These are phyloP conservation scores for Monilinia aucupariae DNA, from an alignment of 2,329 filamentous ascomycete genomes.

Conservation along the genomic window DNA sequence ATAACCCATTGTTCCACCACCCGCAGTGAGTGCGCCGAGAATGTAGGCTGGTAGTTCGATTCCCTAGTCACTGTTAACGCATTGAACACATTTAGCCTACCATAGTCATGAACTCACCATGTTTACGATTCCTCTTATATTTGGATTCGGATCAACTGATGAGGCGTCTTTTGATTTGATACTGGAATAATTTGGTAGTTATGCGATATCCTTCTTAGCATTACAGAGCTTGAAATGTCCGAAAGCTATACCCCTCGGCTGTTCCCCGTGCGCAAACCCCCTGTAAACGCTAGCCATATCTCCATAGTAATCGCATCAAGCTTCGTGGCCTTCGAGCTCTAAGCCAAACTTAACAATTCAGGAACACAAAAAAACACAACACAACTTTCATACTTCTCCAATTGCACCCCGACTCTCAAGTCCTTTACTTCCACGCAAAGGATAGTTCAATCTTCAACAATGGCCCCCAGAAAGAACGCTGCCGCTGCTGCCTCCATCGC, in stretches of 20 bases:
- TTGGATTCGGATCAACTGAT: background rate
- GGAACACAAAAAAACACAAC: background rate
- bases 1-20: slow-evolving; percentile 84
- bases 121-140: slow-evolving; percentile 20
- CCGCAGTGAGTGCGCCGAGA: slow-evolving; percentile 75
- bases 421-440: background rate
- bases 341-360: slow-evolving; percentile 9
- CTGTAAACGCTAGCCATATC: slow-evolving; percentile 3
- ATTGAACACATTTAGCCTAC: background rate
- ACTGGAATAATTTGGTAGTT: background rate
- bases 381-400: slow-evolving; percentile 14
- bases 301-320: slow-evolving; percentile 18
- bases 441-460: slow-evolving; percentile 28
- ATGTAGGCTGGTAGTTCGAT: slow-evolving; percentile 64
- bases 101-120: slow-evolving; percentile 24
- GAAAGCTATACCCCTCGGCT: slow-evolving; percentile 15
- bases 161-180: background rate
- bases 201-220: background rate
- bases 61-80: slow-evolving; percentile 27
- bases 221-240: slow-evolving; percentile 5
- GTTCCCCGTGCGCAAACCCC: slow-evolving; percentile 10
- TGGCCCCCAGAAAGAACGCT: slow-evolving; percentile 48
- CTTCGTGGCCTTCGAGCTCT: slow-evolving; percentile 17
- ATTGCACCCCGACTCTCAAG: background rate
- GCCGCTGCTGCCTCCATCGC: slow-evolving; percentile 29